Conservation (phyloP, 768 basidiomycete genomes). For the Lentinula lateritia region DNA sequence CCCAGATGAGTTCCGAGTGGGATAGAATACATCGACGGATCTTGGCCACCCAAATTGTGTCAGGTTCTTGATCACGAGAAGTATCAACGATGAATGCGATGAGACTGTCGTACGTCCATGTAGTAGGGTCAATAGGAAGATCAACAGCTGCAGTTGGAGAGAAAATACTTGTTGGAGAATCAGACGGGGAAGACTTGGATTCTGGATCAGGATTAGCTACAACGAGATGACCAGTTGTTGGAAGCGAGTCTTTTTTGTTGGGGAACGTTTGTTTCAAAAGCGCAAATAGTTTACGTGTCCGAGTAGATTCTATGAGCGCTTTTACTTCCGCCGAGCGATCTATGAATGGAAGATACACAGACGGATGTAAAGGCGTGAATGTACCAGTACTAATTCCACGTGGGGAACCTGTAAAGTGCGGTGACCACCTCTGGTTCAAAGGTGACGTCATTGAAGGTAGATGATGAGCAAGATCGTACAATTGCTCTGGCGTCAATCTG, state of each 20-base stretch:
- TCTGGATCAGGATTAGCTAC: slow-evolving; percentile 15
- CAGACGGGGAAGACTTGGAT: slow-evolving; percentile 14
- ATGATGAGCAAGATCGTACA: slow-evolving; percentile 63
- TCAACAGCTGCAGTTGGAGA: slow-evolving; percentile 16
- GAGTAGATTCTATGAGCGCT: slow-evolving; percentile 57
- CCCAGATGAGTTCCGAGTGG: slow-evolving; percentile 87
- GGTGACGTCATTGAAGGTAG: slow-evolving; percentile 17
- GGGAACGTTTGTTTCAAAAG: slow-evolving; percentile 71
- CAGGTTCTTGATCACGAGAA: slow-evolving; percentile 58
- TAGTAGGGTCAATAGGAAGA: slow-evolving; percentile 48
- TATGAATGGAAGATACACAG: slow-evolving; percentile 82
- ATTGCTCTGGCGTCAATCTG: slow-evolving; percentile 64
- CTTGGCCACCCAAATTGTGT: slow-evolving; percentile 67
- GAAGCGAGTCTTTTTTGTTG: slow-evolving; percentile 18
- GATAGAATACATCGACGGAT: slow-evolving; percentile 71
- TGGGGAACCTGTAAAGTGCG: slow-evolving; percentile 12
- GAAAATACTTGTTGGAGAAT: slow-evolving; percentile 14
- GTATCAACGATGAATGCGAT: slow-evolving; percentile 60
- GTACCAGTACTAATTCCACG: slow-evolving; percentile 14
- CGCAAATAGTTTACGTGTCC: slow-evolving; percentile 65
- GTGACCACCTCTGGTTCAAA: slow-evolving; percentile 15
- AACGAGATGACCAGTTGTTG: slow-evolving; percentile 5
- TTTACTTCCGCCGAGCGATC: slow-evolving; percentile 75
- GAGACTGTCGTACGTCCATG: slow-evolving; percentile 73
- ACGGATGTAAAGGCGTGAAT: slow-evolving; percentile 71